Evolutionary conservation across 2,329 filamentous ascomycete species (phyloP), one percentile per base, ranked within the genome.

Genomic region (Exophiala dermatitidis): DNA sequence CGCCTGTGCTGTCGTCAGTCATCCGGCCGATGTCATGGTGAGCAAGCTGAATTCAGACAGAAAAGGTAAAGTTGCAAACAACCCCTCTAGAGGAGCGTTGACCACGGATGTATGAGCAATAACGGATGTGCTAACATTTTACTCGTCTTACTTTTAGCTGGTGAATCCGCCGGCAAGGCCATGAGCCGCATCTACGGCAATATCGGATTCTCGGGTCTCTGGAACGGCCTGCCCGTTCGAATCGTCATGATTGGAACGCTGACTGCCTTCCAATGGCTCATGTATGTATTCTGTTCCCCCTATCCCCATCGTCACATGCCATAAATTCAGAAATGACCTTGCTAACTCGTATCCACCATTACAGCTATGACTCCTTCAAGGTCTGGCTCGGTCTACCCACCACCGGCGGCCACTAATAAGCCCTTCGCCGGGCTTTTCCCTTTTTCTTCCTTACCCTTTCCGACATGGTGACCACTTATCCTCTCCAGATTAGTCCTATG

Each of bases 201-300:
- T 36, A 93, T 94, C 65, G 90, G 90, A 32, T 94, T 95, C 70
- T 64, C 63, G 10, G 90, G 90, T n/a, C 78, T 96, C 30, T 95
- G 90, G 90, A 95, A 94, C 66, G 90, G 90, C 5, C 73, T 96
- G 42, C 85, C 87, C 0, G 86, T 95, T 46, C 74, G 83, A 64
- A 95, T 95, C 65, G 83, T 95, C 65, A 95, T 95, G 90, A 88
- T 94, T 60, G 87, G 85, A 62, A 86, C 82, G 30, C 69, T 86
- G 65, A 62, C 60, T 10, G 60, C 59, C 31, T 61, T 58, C 55
- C 58, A 60, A 48, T 60, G 58, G 58, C 48, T 60, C 38, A 58
- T 60, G 54, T 59, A 57, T 26, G 57, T 57, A 19, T 28, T 6
- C 19, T 28, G 31, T n/a, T 32, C 10, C 36, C 38, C 45, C 7